Conservation (phyloP, 352 stramenopile species). For the Globisporangium takayamanum region DNA sequence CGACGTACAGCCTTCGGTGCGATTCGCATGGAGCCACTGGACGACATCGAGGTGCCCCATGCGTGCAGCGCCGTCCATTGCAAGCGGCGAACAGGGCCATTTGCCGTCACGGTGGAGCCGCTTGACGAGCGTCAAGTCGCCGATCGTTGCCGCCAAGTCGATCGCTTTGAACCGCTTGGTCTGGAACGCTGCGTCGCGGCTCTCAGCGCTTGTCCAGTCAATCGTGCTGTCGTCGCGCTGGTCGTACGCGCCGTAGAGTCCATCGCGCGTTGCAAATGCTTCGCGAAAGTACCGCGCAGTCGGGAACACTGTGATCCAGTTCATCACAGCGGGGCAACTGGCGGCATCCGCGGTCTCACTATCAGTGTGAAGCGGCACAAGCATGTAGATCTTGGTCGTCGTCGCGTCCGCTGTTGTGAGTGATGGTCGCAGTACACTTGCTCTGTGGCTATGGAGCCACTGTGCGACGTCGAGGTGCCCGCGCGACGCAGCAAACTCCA, state of each 20-base stretch:
- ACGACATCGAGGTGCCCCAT: conserved; percentile 33
- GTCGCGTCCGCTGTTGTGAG: conserved; percentile 3
- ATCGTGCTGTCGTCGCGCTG: conserved; percentile 24
- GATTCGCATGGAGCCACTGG: conserved; percentile 31
- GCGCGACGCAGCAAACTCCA: conserved; percentile 30
- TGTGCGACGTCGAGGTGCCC: conserved; percentile 28
- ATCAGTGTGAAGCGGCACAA: conserved; percentile 20
- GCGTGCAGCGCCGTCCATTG: conserved; percentile 33
- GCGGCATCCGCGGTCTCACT: neutral
- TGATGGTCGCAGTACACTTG: neutral
- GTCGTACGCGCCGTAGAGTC: conserved; percentile 25
- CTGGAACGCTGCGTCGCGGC: conserved; percentile 10
- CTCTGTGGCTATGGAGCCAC: conserved; percentile 25
- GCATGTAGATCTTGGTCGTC: conserved; percentile 21
- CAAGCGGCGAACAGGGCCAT: conserved; percentile 30
- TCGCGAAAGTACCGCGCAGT: conserved; percentile 23
- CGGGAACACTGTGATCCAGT: conserved; percentile 31
- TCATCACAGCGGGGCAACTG: conserved; percentile 12
- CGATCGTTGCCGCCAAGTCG: conserved; percentile 22
- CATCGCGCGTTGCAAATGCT: conserved; percentile 24
- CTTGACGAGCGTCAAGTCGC: conserved; percentile 28
- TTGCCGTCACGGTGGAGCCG: conserved; percentile 22
- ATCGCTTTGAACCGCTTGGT: conserved; percentile 20
- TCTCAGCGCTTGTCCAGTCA: conserved; percentile 14
- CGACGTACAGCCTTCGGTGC: conserved; percentile 29